phyloP scores from a whole-genome alignment of 176 grass and related monocot genomes.

The Hordeum marinum region DNA sequence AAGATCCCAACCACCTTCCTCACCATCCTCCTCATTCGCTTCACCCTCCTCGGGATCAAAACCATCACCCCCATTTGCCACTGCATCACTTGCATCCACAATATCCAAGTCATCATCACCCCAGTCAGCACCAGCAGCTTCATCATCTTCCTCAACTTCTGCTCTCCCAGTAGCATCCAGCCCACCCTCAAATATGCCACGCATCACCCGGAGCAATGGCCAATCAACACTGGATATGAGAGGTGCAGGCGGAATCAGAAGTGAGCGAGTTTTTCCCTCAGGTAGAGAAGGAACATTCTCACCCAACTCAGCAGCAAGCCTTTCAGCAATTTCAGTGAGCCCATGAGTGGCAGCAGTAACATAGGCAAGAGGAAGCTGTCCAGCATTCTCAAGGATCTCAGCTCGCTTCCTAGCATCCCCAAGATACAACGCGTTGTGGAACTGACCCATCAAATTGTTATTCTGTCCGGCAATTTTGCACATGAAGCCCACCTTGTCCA shows the following conservation, averaged over 20 bases:
- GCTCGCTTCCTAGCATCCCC: constrained; percentile 82
- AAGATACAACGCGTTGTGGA: constrained; percentile 97
- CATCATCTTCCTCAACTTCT: constrained; percentile 71
- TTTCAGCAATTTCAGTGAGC: constrained; percentile 72
- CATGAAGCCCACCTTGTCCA: constrained; percentile 91
- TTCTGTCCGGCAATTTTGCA: constrained; percentile 87
- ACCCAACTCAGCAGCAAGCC: constrained; percentile 77
- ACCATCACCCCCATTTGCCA: constrained; percentile 60
- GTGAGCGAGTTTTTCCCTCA: constrained; percentile 58
- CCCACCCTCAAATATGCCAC: constrained; percentile 87
- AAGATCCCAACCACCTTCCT: constrained; percentile 89
- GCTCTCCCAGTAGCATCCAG: constrained; percentile 66
- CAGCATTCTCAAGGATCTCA: constrained; percentile 86
- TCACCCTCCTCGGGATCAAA: constrained; percentile 61
- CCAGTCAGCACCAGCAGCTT: constrained; percentile 81
- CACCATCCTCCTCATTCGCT: constrained; percentile 61
- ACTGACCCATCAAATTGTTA: constrained; percentile 95
- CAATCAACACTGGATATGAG: constrained; percentile 69
- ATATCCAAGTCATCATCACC: constrained; percentile 89
- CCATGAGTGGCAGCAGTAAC: constrained; percentile 84
- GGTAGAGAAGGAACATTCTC: constrained; percentile 80
- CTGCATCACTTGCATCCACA: constrained; percentile 60
- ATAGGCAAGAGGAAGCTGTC: constrained; percentile 92
- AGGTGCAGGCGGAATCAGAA: constrained; percentile 73
- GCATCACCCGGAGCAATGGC: constrained; percentile 93